These are phyloP conservation scores for Murraya paniculata DNA, from an alignment of 345 rosid genomes.

Conservation along the genomic window DNA sequence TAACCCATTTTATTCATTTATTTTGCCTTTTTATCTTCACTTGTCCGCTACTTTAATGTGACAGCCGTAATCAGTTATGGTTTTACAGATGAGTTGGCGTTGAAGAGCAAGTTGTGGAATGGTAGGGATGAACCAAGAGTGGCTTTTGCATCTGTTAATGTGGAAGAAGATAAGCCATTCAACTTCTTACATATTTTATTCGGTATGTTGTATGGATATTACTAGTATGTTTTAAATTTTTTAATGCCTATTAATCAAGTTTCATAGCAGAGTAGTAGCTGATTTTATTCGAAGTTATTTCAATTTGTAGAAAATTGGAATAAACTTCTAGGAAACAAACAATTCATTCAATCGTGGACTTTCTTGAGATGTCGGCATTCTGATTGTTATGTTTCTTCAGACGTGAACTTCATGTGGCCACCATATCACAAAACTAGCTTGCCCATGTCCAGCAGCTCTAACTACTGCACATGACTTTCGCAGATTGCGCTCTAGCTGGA, in stretches of 20 bases:
- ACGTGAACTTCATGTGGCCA: neutral
- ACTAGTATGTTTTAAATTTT: neutral
- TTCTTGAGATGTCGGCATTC: neutral
- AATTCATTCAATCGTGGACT: neutral
- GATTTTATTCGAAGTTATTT: neutral
- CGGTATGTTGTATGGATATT: constrained; percentile 24
- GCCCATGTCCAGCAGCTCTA: neutral
- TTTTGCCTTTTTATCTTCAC: too few species aligned
- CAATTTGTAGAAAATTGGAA: neutral
- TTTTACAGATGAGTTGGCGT: constrained; percentile 21
- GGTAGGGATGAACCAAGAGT: constrained; percentile 14
- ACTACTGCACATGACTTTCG: constrained; percentile 11
- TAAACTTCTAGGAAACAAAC: neutral
- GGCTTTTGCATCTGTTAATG: constrained; percentile 9
- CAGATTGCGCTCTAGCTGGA: constrained; percentile 74
- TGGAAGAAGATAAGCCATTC: constrained; percentile 34
- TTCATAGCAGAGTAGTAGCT: neutral
- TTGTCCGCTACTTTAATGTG: too few species aligned
- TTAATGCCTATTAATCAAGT: neutral
- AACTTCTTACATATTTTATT: constrained; percentile 36
- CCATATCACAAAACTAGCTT: neutral
- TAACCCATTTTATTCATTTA: too few species aligned
- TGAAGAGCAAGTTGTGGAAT: constrained; percentile 18
- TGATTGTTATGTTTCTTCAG: neutral
- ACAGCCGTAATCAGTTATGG: neutral